phyloP scores from a whole-genome alignment of 495 filamentous ascomycete species.

The Aspergillus panamensis region DNA sequence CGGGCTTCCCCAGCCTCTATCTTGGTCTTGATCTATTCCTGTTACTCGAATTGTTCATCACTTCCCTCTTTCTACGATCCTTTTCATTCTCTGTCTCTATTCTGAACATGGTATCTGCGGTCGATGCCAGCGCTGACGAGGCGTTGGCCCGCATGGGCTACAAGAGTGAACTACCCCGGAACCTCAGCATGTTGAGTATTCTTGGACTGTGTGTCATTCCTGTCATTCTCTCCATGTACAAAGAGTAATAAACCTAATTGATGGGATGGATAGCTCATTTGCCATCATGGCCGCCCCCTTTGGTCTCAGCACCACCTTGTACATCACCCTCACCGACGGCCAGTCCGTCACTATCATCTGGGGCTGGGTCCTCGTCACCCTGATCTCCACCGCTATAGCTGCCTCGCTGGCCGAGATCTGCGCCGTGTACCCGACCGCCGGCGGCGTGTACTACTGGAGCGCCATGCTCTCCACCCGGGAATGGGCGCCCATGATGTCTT shows the following conservation, averaged over 20 bases:
- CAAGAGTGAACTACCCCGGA: slow-evolving; percentile 58
- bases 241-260: not conserved
- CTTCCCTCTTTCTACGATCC: not conserved
- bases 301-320: slow-evolving; percentile 66
- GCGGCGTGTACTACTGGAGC: slow-evolving; percentile 74
- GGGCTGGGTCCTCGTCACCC: slow-evolving; percentile 65
- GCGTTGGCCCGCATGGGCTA: slow-evolving; percentile 61
- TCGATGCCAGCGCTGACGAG: slow-evolving; percentile 47
- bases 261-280: slow-evolving; percentile 36
- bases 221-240: not conserved
- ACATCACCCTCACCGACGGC: slow-evolving; percentile 63
- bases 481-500: slow-evolving; percentile 63
- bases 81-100: not conserved
- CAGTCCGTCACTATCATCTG: slow-evolving; percentile 65
- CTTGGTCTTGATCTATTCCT: not conserved
- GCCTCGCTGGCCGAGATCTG: slow-evolving; percentile 75
- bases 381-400: slow-evolving; percentile 68
- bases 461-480: slow-evolving; percentile 54
- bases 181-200: slow-evolving; percentile 63
- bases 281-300: slow-evolving; percentile 62
- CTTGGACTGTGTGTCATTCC: slow-evolving; percentile 49
- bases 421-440: slow-evolving; percentile 66
- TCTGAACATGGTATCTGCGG: slow-evolving; percentile 9
- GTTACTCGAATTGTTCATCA: not conserved
- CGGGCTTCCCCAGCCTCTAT: not conserved